Evolutionary conservation across 768 basidiomycete genomes (phyloP).

Genomic region (Trametes gibbosa): DNA sequence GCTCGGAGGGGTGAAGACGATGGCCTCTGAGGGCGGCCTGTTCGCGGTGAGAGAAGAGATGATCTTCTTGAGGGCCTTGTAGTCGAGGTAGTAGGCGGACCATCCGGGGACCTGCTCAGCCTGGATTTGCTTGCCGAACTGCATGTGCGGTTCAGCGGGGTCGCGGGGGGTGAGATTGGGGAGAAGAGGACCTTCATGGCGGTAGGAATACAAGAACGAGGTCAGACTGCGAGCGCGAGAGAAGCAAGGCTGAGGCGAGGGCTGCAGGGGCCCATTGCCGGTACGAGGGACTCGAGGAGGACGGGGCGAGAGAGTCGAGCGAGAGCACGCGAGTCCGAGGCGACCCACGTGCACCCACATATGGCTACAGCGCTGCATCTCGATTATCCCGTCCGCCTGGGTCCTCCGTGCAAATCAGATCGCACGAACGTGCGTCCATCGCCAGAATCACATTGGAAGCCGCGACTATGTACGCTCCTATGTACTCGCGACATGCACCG

Average conservation of each 20-base stretch:
- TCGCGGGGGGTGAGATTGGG: neutral
- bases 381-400: conserved; percentile 13
- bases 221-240: conserved; percentile 4
- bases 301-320: neutral
- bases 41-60: conserved; percentile 92
- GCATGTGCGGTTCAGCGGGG: conserved; percentile 18
- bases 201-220: conserved; percentile 7
- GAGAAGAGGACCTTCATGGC: conserved; percentile 31
- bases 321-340: neutral
- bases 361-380: conserved; percentile 10
- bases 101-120: conserved; percentile 96
- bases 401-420: conserved; percentile 12
- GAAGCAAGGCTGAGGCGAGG: neutral
- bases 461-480: neutral
- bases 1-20: conserved; percentile 58
- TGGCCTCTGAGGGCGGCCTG: conserved; percentile 87
- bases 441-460: conserved; percentile 13
- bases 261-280: conserved; percentile 7
- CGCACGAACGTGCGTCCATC: conserved; percentile 25
- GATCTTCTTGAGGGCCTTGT: conserved; percentile 98
- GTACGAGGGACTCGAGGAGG: neutral
- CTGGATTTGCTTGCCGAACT: conserved; percentile 99
- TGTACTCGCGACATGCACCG: neutral
- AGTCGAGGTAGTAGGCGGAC: conserved; percentile 94
- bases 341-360: conserved; percentile 24